Base-by-base conservation (phyloP, 371 early-diverging fungal species). In the Nematocida major region DNA sequence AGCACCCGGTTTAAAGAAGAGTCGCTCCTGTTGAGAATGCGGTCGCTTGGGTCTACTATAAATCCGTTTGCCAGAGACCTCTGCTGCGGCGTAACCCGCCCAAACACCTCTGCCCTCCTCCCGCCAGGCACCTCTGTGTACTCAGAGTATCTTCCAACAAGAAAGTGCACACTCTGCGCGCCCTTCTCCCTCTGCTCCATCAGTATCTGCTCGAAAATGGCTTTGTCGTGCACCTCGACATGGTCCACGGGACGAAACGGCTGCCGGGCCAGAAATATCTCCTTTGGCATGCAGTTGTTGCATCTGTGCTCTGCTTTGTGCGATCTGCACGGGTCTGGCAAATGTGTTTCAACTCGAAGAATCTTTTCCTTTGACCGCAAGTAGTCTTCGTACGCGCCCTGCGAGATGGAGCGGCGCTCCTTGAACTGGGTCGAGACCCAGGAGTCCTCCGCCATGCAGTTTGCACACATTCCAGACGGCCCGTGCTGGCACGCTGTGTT, bases 221-320 rank as follows among this genome's bases (percentile, higher is more conserved):
- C 81, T 2, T 89, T 85, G 11, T 88, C 87, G n/a, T 95, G 91
- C 84, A 98, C 94, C 85, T 96, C 96, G 40, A 98, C 89, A 82
- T 97, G 95, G 82, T 98, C 99, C 2, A 96, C 93, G 89, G 93
- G 89, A 59, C 99, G 89, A 85, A 92, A 97, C 28, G 87, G 83
- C 90, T 93, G 82, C 48, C 67, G 53, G 2, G 43, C 70, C 24
- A 79, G 42, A 11, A 54, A 47, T 38, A 81, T 82, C 43, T 53
- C 77, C 38, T 73, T 85, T 26, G 69, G 70, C 79, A 61, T 1
- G 79, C 53, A 81, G 51, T 43, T 67, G 7, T 45, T 81, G 67
- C 81, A 83, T 28, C 45, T 24, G 66, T 48, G 66, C 59, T 81
- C 67, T 13, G 47, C 20, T 0, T 54, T 39, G 66, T 84, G 85